Evolutionary conservation across 192 early-diverging fungal genomes (phyloP).

Genomic region (Dimargaris xerosporica): DNA sequence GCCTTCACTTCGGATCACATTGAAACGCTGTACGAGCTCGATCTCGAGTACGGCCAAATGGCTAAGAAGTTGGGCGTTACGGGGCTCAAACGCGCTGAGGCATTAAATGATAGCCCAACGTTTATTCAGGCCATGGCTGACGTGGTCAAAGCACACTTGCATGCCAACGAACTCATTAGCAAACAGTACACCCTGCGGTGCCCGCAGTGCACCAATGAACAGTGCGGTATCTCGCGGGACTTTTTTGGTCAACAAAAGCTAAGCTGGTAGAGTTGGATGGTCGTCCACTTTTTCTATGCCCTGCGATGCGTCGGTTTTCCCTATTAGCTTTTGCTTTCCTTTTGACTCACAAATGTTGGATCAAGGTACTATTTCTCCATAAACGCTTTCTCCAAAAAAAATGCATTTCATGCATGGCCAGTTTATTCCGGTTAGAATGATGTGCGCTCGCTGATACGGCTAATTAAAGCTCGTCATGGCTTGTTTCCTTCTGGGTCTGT

Average conservation of each 20-base stretch:
- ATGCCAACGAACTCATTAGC: constrained; percentile 25
- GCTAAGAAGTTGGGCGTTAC: constrained; percentile 69
- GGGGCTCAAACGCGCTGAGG: constrained; percentile 75
- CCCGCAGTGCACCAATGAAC: constrained; percentile 53
- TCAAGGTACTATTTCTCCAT: too few relatives aligned
- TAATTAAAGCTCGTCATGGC: too few relatives aligned
- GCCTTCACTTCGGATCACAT: constrained; percentile 96
- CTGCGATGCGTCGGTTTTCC: too few relatives aligned
- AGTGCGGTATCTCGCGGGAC: constrained; percentile 42
- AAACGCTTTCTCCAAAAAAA: too few relatives aligned
- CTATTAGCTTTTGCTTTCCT: too few relatives aligned
- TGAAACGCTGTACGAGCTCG: constrained; percentile 93
- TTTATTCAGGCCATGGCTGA: constrained; percentile 85
- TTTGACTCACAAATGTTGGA: too few relatives aligned
- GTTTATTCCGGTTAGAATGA: too few relatives aligned
- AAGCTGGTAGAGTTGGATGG: too few relatives aligned
- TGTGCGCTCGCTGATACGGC: too few relatives aligned
- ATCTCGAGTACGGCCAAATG: constrained; percentile 79
- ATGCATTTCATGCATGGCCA: too few relatives aligned
- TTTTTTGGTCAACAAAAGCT: constrained; percentile 35
- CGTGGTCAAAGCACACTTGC: constrained; percentile 67
- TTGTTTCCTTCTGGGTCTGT: too few relatives aligned
- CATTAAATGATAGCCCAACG: constrained; percentile 78
- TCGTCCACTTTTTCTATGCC: too few relatives aligned
- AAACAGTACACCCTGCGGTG: constrained; percentile 51